Evolutionary conservation across 163 green algal genomes (phyloP), one percentile per base, ranked within the genome.

Genomic region (Picocystis sp.): DNA sequence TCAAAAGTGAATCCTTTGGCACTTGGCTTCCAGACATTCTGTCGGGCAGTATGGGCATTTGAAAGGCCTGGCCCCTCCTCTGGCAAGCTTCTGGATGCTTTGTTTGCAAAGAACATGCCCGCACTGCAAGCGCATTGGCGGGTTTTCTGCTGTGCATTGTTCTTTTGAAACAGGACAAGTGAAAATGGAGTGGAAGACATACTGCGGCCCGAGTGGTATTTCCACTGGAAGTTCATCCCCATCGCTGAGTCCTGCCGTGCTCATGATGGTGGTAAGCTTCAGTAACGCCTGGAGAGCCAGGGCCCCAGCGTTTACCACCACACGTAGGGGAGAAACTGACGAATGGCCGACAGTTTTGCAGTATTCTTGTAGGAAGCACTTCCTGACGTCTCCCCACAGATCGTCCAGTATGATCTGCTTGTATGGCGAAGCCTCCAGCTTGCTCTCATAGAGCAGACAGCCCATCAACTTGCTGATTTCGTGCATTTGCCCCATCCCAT

Each of bases 1-100:
- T 47, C 10, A 72, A 11, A 72, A 71, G n/a, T 62, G 25, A 42
- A 72, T 65, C 12, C 53, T 43, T 29, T 34, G 48, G 49, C 64
- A 72, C 23, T 73, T 22, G 17, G 17, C 29, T 10, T 42, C 22
- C 8, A 70, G 75, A 11, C 77, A 71, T 63, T 96, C 87, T 41
- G 68, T 51, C 0, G 87, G 87, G 74, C 87, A 97, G 62, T 96
- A 97, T 0, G 87, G 87, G 70, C 87, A 97, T 71, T 97, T 97
- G 73, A 97, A 97, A 21, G 65, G 34, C 2, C 83, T 69, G 11
- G 47, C 72, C 43, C 61, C 50, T n/a, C 58, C 67, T 60, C 89
- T 91, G 6, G 81, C 80, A 24, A 97, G 83, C 54, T 83, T 85
- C 1, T 63, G 13, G 8, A 92, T 79, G 29, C 55, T 78, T 42